Base-by-base conservation (phyloP, 2,329 filamentous ascomycete genomes). In the Sporothrix luriei region DNA sequence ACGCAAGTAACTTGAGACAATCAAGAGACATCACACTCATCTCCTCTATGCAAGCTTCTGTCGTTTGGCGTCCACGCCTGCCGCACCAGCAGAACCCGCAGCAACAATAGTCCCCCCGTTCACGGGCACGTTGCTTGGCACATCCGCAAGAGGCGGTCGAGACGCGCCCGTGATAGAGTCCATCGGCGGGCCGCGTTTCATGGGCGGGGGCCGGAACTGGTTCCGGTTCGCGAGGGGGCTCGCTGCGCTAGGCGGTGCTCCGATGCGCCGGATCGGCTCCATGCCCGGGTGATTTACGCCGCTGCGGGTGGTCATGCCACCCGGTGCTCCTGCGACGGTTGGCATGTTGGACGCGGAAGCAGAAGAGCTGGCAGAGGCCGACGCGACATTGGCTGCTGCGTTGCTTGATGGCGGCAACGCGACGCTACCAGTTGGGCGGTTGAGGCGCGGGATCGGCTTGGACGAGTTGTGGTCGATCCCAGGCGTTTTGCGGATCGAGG, bases 401-500 rank as follows among this genome's bases (percentile, higher is more conserved):
- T 13, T 62, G 9, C 69, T 46, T 19, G 64, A 79, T 78, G 48
- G 69, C 71, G 74, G 77, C 72, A 69, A 75, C 70, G 66, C 26
- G 6, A n/a, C 29, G 24, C 52, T 19, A 85, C 72, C 85, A 82
- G 0, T 83, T 80, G 59, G 82, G 1, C 66, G 66, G 40, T 46
- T 54, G 29, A 67, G 84, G 72, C 84, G 86, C 4, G 84, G 85
- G 1, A 97, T 81, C 0, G 93, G 92, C 67, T 90, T 89, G 4
- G 91, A 94, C 66, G 87, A 90, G 26, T 82, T 88, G 76, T 96
- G 92, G 75, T 97, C 93, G 51, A 97, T 86, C 2, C 94, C 94
- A 0, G 91, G 91, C 0, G 94, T 97, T 77, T 94, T 94, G 72
- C 92, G 88, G 76, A 97, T 93, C 0, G 93, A 95, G 0, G 94